Conservation (phyloP, 2,329 filamentous ascomycete genomes). For the Fusarium oxysporum region DNA sequence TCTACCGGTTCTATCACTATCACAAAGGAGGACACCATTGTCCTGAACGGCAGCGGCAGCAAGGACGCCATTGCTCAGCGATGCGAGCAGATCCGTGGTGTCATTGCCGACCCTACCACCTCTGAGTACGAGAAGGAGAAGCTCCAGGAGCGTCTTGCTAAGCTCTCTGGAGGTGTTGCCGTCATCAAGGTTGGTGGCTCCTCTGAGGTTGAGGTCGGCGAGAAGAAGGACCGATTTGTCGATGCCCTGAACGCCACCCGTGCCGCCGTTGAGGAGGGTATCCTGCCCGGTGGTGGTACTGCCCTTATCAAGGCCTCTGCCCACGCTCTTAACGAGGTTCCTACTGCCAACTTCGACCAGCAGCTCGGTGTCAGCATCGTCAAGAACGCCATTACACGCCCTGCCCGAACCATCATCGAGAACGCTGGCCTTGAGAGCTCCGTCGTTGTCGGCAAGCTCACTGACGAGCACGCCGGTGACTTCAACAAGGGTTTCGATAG, state of each 20-base stretch:
- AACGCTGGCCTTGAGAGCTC: slow-evolving; percentile 97
- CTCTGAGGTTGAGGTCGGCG: slow-evolving; percentile 97
- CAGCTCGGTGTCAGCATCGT: slow-evolving; percentile 97
- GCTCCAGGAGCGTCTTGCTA: slow-evolving; percentile 98
- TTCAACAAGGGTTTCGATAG: slow-evolving; percentile 99
- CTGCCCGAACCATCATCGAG: slow-evolving; percentile 95
- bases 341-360: slow-evolving; percentile 97
- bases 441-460: slow-evolving; percentile 97
- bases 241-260: slow-evolving; percentile 98
- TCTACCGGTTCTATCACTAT: slow-evolving; percentile 99
- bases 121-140: slow-evolving; percentile 99
- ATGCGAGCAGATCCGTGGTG: slow-evolving; percentile 98
- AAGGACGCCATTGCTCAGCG: slow-evolving; percentile 95
- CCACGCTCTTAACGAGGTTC: slow-evolving; percentile 85
- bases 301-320: slow-evolving; percentile 96
- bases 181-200: slow-evolving; percentile 99
- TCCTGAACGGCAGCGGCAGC: slow-evolving; percentile 95
- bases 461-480: slow-evolving; percentile 88
- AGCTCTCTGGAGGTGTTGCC: slow-evolving; percentile 98
- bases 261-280: slow-evolving; percentile 98
- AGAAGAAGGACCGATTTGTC: slow-evolving; percentile 99
- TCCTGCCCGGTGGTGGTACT: slow-evolving; percentile 97
- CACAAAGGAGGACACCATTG: slow-evolving; percentile 99
- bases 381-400: slow-evolving; percentile 97
- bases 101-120: slow-evolving; percentile 92